These are phyloP conservation scores for Calendula officinalis DNA, from an alignment of 129 eudicot genomes.

Conservation along the genomic window DNA sequence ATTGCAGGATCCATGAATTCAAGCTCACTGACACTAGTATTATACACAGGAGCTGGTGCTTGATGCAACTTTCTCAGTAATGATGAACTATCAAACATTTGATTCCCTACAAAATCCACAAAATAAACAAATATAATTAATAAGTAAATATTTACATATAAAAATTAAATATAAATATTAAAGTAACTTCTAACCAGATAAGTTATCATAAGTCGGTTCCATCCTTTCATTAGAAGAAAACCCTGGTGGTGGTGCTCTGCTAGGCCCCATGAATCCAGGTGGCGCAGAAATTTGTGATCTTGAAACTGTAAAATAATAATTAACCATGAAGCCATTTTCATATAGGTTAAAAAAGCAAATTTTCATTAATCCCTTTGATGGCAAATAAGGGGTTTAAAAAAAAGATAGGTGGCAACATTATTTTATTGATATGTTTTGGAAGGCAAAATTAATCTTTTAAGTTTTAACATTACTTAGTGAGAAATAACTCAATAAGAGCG, in stretches of 20 bases:
- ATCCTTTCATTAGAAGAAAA: slow-evolving; percentile 67
- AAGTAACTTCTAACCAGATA: slow-evolving; percentile 58
- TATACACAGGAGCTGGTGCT: slow-evolving; percentile 49
- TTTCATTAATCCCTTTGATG: no score
- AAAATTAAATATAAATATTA: background rate
- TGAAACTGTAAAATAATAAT: slow-evolving; percentile 42
- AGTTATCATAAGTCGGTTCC: slow-evolving; percentile 53
- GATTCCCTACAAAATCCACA: slow-evolving; percentile 51
- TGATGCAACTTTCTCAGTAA: slow-evolving; percentile 63
- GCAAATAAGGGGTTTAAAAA: no score
- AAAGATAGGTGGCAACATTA: no score
- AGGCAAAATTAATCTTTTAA: no score
- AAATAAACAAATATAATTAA: background rate
- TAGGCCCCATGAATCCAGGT: slow-evolving; percentile 89
- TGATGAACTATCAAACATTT: slow-evolving; percentile 49
- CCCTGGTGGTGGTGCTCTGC: slow-evolving; percentile 96
- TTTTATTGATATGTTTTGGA: no score
- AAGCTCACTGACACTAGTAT: slow-evolving; percentile 52
- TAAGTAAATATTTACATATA: background rate
- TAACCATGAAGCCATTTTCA: no score
- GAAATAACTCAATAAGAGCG: no score
- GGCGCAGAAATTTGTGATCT: slow-evolving; percentile 91
- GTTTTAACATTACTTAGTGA: no score
- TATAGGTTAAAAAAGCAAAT: no score
- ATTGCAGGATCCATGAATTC: slow-evolving; percentile 97